Base-by-base conservation (phyloP, 75 land plant genomes). In the Larix kaempferi region DNA sequence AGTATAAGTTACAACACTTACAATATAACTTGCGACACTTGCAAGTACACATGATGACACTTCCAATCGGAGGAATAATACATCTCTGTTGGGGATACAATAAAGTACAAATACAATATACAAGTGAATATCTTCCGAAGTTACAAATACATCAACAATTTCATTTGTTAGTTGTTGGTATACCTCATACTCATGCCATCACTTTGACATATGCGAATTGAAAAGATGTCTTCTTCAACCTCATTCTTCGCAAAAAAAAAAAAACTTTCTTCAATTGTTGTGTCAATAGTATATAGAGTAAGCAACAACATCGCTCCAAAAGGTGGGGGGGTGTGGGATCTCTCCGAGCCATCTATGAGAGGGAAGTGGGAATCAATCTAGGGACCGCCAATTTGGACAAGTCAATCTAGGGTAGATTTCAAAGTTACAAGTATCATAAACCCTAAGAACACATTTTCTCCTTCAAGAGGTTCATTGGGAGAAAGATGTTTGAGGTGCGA, bases 351-450 rank as follows among this genome's bases (percentile, higher is more conserved):
- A 83, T 79, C 2, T 73, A 57, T 26, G 89, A 89, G 81, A 89
- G 87, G 66, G 91, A 87, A 29, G 87, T 87, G 49, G 91, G 90
- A n/a, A 90, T 85, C 57, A 88, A 88, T 56, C 74, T 90, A 3
- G 90, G 91, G 22, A 89, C 87, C 21, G 88, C 91, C 19, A 89
- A 89, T 75, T 90, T 91, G 10, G 92, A 91, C 7, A 88, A 88
- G n/a, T n/a, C n/a, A n/a, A n/a, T n/a, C n/a, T 90, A 2, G 92
- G 92, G 11, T 86, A 86, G 79, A 86, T 86, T 78, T 88, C 88
- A 4, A 90, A 90, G 83, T 71, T 90, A 15, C 88, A 90, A 83
- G 92, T 88, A 88, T 90, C 6, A 88, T 90, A n/a, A 90, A 88
- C 44, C 92, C 92, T 6, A 84, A 85, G 74, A 90, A 90, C 59